A percentile compares a stretch with the other conserved stretches of the same genome.
Conservation (phyloP, 2,329 filamentous ascomycete genomes). For the Ascochyta clinopodiicola region DNA sequence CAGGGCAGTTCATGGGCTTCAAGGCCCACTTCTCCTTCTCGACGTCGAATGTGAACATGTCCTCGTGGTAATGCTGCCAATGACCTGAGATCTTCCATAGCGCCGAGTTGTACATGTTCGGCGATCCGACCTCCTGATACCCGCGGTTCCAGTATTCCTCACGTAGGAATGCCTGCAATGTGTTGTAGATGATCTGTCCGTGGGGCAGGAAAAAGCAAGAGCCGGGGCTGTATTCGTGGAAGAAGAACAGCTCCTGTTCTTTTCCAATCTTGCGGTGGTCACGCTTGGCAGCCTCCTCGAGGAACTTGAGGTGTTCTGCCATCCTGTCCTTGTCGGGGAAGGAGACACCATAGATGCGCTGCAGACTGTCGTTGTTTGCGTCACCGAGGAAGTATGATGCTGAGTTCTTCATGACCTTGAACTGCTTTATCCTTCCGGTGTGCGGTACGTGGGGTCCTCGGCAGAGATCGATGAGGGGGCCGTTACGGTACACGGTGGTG, state of each 20-base stretch:
- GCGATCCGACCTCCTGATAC: slow-evolving; percentile 93
- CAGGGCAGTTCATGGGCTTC: slow-evolving; percentile 99
- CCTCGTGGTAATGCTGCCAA: slow-evolving; percentile 90
- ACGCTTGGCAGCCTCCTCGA: slow-evolving; percentile 97
- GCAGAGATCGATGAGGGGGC: slow-evolving; percentile 93
- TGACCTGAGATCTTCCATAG: slow-evolving; percentile 96
- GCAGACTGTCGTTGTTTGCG: slow-evolving; percentile 90
- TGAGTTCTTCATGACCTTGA: slow-evolving; percentile 88
- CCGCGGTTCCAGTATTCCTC: slow-evolving; percentile 91
- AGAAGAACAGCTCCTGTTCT: slow-evolving; percentile 98
- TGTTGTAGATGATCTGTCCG: slow-evolving; percentile 92
- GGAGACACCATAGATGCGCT: slow-evolving; percentile 95
- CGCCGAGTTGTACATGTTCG: slow-evolving; percentile 93
- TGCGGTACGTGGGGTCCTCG: slow-evolving; percentile 93
- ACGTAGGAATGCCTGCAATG: slow-evolving; percentile 79
- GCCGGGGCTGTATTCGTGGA: slow-evolving; percentile 90
- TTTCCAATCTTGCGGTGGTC: slow-evolving; percentile 93
- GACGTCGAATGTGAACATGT: slow-evolving; percentile 87
- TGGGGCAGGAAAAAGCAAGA: slow-evolving; percentile 92
- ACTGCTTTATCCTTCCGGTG: slow-evolving; percentile 92
- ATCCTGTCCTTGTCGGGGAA: slow-evolving; percentile 97
- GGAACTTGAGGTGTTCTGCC: slow-evolving; percentile 89
- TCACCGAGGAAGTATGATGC: slow-evolving; percentile 94
- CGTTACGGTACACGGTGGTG: slow-evolving; percentile 94
- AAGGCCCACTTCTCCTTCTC: slow-evolving; percentile 87